Conservation (phyloP, 257 asterid species). For the Solanum lycopersicoides region DNA sequence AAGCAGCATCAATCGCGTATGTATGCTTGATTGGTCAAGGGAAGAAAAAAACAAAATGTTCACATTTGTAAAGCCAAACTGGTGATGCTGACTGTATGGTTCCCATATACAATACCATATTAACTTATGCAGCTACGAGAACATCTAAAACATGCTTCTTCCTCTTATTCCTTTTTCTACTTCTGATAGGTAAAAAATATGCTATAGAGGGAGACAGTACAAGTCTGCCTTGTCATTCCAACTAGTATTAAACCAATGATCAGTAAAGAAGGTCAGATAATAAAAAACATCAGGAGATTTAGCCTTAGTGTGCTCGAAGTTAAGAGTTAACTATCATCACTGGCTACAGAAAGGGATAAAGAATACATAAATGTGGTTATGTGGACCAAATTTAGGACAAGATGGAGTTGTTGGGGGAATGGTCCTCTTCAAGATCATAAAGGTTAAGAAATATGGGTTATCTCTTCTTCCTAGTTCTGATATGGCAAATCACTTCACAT, state of each 20-base stretch:
- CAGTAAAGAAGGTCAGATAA: not conserved
- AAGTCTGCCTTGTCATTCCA: not conserved
- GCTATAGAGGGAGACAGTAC: not conserved
- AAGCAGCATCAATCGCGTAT: constrained; percentile 93
- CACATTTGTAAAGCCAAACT: not conserved
- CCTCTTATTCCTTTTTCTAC: not conserved
- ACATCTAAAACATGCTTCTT: not conserved
- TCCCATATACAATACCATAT: not conserved
- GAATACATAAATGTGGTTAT: not conserved
- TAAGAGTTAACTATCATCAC: not conserved
- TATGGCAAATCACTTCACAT: not conserved
- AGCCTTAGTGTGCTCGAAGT: not conserved
- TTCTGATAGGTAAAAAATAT: not conserved
- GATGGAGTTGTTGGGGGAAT: not conserved
- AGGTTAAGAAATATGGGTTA: not conserved
- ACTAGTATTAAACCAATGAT: not conserved
- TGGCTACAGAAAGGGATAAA: not conserved
- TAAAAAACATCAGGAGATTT: not conserved
- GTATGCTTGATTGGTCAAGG: constrained; percentile 47
- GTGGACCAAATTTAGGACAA: not conserved
- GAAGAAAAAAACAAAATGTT: constrained; percentile 9
- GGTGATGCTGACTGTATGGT: not conserved
- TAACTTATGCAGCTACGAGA: not conserved
- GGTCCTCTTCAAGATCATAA: not conserved
- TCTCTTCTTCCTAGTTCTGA: not conserved